Evolutionary conservation across 2,329 filamentous ascomycete genomes (phyloP).

Genomic region (Chrysoporthe puriensis): DNA sequence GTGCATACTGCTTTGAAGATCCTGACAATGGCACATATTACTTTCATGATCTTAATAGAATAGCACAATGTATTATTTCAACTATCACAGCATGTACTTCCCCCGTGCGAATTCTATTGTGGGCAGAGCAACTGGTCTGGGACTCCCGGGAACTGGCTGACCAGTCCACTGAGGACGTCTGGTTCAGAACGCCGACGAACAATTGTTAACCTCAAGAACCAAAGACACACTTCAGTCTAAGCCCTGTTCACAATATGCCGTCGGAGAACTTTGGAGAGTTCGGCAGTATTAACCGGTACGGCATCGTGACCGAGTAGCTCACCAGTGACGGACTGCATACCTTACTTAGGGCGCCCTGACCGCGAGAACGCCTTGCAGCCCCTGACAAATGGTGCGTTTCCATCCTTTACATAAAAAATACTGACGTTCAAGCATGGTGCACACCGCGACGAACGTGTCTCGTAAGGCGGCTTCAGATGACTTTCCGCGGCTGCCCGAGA

Average conservation of each 20-base stretch:
- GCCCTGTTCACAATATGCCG: not conserved
- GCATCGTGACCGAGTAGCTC: not conserved
- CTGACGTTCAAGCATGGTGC: not conserved
- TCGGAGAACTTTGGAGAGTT: not conserved
- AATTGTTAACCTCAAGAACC: not conserved
- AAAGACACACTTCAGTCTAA: not conserved
- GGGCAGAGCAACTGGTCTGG: not conserved
- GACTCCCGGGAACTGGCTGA: not conserved
- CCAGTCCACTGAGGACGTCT: not conserved
- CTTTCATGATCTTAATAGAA: not conserved
- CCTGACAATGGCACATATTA: not conserved
- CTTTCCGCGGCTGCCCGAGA: not conserved
- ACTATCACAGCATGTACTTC: not conserved
- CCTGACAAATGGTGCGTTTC: not conserved
- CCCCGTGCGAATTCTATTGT: not conserved
- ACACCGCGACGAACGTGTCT: not conserved
- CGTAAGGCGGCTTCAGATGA: not conserved
- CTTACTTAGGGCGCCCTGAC: not conserved
- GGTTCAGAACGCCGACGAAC: not conserved
- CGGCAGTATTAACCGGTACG: not conserved
- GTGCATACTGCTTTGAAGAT: not conserved
- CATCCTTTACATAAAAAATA: not conserved
- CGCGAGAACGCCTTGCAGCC: not conserved
- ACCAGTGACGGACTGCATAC: not conserved
- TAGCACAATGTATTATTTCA: not conserved